Evolutionary conservation across 2,329 filamentous ascomycete species (phyloP), one percentile per base, ranked within the genome.

Genomic region (Diaporthe sp.): DNA sequence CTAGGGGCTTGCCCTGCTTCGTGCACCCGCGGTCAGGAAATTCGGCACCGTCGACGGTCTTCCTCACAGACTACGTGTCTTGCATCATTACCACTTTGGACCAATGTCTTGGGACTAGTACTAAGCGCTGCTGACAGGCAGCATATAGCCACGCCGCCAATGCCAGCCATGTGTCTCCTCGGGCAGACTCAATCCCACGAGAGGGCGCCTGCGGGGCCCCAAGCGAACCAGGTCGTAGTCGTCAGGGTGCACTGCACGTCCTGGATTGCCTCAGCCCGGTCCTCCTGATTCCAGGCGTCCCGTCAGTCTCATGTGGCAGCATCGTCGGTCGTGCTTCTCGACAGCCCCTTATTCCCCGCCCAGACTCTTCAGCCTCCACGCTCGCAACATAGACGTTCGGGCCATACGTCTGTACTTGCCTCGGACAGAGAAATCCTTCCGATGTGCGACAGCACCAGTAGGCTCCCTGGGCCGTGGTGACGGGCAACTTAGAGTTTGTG

Each of bases 291-390:
- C 44, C 44, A 66, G 44, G 22, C 61, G 44, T n/a, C 44, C 61
- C 61, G n/a, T 51, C 44, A 22, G 61, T 61, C 69, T 61, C 69
- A 71, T 71, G 44, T 71, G 69, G 58, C 44, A 71, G 32, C 55
- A 50, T 71, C 35, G 17, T 39, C 35, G 44, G 19, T 66, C 44
- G 22, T 66, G 61, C 44, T 35, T 37, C 19, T 37, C 44, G 44
- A 37, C 30, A 22, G 30, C 61, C 44, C 44, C 15, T 35, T 50
- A 25, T 32, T 17, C 42, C 42, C 27, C 58, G 58, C 58, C 37
- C 44, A 35, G 61, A 35, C 44, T 51, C n/a, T 51, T 50, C 61
- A 66, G 42, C 42, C 61, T 66, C 42, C 27, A 44, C 42, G 15
- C 2, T 32, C 44, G 27, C 61, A 66, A 37, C 56, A 59, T 12